Conservation (phyloP, 306 rosid species). For the Sechiopsis laciniata region DNA sequence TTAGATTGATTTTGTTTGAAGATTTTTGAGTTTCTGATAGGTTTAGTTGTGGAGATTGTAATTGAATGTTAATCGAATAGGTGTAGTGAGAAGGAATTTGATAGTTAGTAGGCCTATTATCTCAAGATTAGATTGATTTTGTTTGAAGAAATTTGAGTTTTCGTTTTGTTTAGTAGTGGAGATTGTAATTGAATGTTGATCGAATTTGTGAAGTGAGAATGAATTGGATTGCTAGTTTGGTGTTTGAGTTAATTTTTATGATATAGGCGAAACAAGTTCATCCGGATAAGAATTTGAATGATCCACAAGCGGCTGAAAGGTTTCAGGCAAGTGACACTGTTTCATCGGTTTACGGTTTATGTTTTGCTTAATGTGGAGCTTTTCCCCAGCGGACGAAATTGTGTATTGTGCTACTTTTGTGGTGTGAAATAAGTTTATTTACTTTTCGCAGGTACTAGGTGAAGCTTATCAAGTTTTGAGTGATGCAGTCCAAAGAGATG, state of each 20-base stretch:
- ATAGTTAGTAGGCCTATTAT: neutral
- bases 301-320: slow-evolving; percentile 50
- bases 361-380: neutral
- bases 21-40: neutral
- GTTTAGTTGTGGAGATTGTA: no score
- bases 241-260: neutral
- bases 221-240: neutral
- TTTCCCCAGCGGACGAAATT: neutral
- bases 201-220: no score
- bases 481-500: slow-evolving; percentile 68
- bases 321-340: slow-evolving; percentile 47
- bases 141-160: neutral
- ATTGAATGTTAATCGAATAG: no score
- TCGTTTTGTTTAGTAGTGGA: neutral
- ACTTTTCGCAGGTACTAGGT: slow-evolving; percentile 50
- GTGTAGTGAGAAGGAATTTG: no score
- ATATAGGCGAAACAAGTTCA: slow-evolving; percentile 87
- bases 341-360: neutral
- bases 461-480: slow-evolving; percentile 92
- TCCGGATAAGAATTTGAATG: slow-evolving; percentile 50
- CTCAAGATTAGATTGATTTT: slow-evolving; percentile 47
- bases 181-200: no score
- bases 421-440: neutral
- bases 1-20: neutral
- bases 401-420: neutral